Conservation (phyloP, 352 stramenopile genomes). For the Globisporangium paddicum region DNA sequence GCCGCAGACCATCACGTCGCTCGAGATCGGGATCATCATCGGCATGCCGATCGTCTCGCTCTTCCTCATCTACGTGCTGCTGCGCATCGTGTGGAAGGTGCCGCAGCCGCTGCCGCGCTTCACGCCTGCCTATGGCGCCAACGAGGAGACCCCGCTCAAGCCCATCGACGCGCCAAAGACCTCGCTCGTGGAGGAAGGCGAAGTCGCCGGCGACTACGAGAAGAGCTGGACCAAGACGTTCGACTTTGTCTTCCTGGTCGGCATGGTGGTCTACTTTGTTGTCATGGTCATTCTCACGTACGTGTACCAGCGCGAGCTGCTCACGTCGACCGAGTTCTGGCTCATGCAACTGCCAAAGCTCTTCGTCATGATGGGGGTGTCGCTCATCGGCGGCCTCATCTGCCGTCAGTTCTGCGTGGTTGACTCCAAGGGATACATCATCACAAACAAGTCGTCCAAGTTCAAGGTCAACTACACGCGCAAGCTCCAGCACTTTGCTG, state of each 20-base stretch:
- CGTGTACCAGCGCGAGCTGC: conserved; percentile 40
- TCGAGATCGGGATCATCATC: conserved; percentile 21
- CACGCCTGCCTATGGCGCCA: conserved; percentile 30
- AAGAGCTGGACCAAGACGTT: conserved; percentile 52
- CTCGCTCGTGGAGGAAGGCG: conserved; percentile 46
- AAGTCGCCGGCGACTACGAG: conserved; percentile 53
- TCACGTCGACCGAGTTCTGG: conserved; percentile 34
- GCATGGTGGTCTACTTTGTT: conserved; percentile 42
- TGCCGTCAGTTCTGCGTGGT: conserved; percentile 79
- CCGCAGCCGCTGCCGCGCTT: conserved; percentile 30
- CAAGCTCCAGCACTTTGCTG: conserved; percentile 81
- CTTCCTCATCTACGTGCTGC: conserved; percentile 51
- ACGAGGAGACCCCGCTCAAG: conserved; percentile 28
- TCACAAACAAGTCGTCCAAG: conserved; percentile 76
- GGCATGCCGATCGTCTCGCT: conserved; percentile 42
- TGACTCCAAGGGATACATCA: conserved; percentile 79
- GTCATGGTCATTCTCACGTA: conserved; percentile 39
- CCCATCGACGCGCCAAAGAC: conserved; percentile 32
- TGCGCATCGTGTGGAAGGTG: conserved; percentile 64
- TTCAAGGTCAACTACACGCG: conserved; percentile 90
- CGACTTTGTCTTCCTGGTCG: conserved; percentile 52
- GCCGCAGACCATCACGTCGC: conserved; percentile 20
- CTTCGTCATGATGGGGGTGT: conserved; percentile 52
- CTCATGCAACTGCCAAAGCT: conserved; percentile 54
- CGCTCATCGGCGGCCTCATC: conserved; percentile 59